Base-by-base conservation (phyloP, 208 protist genomes). In the Plasmodiophora brassicae region DNA sequence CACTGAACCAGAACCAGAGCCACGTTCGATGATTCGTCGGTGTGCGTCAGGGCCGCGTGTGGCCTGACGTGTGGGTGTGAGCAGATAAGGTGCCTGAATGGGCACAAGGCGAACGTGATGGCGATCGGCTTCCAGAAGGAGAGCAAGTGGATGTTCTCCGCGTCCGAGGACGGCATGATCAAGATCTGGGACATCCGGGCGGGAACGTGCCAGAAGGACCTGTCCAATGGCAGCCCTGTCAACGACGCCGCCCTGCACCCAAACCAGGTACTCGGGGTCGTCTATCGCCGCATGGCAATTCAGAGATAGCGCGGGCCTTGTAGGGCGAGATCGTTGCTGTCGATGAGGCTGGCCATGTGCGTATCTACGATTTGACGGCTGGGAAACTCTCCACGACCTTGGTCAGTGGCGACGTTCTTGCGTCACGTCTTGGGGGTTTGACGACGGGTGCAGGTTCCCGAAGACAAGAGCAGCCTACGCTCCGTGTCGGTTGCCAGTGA, bases 101-200 rank as follows among this genome's bases (percentile, higher is more conserved):
- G 94, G 38, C 95, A 97, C 85, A 95, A 93, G 8, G 85, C 32
- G 0, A 97, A 96, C 85, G 93, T 97, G 39, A 95, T 93, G 10
- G 60, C 88, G 57, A 45, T 97, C n/a, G 95, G 94, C 41, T 97
- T 95, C 85, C 93, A 96, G 88, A 78, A 90, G 36, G 93, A 96
- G 8, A 90, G 94, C 84, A 93, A 95, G 43, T 97, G 95, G 94
- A 93, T 97, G 89, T 96, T 93, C 89, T 94, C 94, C 5, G 93
- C 91, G 8, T 94, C 92, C 65, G 95, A 97, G 84, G 95, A 97
- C 88, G 90, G 90, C 25, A 94, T 92, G n/a, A 84, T 97, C 25
- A 95, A 95, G 87, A 93, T 97, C 28, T 97, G 95, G 95, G 95
- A 97, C 90, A 60, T 96, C 22, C 85, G 95, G 84, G 39, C 35